Base-by-base conservation (phyloP, 371 early-diverging fungal species). In the Mucor indicus region DNA sequence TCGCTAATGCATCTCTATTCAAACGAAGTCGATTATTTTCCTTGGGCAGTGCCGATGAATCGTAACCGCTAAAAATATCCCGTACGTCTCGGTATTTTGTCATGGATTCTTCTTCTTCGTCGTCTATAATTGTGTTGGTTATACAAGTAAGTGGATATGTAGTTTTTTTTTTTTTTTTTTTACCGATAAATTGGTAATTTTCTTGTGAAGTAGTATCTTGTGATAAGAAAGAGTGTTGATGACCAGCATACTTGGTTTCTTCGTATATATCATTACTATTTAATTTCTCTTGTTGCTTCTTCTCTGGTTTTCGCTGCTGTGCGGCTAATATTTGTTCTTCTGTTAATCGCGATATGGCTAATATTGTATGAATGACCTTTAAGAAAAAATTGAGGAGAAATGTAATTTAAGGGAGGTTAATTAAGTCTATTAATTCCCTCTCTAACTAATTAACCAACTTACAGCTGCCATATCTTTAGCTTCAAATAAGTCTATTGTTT, bases 401-500 rank as follows among this genome's bases (percentile, higher is more conserved):
- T 36, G 15, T 13, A 42, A 16, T 32, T 25, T 43, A 37, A 16
- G 17, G 27, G 27, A 44, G 19, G 11, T 0, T 17, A 27, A n/a
- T n/a, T n/a, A n/a, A n/a, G n/a, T n/a, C n/a, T n/a, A n/a, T n/a
- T n/a, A n/a, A n/a, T n/a, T n/a, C n/a, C n/a, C n/a, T n/a, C n/a
- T n/a, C n/a, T n/a, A n/a, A n/a, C n/a, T n/a, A n/a, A n/a, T n/a
- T n/a, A n/a, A n/a, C n/a, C 11, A 11, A 38, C 53, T 50, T 68
- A 89, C 89, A 51, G 82, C 83, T 21, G 72, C 67, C 81, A 95
- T 85, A 64, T 93, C 86, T 63, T 89, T 92, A 43, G 81, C 89
- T 39, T 96, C 94, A 53, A 86, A 91, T 24, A 96, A 64, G 64
- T 96, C 96, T 1, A 88, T 83, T 4, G 96, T 95, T 60, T 91